Evolutionary conservation across 2,329 filamentous ascomycete genomes (phyloP).

Genomic region (Fusarium proliferatum): DNA sequence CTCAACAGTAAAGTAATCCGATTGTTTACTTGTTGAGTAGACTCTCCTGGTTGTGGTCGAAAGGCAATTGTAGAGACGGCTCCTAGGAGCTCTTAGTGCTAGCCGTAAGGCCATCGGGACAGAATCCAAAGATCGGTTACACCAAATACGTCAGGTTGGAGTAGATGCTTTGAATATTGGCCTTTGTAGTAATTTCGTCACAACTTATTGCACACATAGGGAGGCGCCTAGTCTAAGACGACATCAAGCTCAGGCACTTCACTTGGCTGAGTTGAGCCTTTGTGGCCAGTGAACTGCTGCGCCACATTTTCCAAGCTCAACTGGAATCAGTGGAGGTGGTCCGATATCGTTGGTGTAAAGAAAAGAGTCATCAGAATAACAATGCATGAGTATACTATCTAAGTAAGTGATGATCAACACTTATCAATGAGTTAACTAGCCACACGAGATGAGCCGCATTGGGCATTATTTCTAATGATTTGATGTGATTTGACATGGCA

Average conservation of each 20-base stretch:
- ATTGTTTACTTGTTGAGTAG: slow-evolving; percentile 31
- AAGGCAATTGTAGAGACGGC: slow-evolving; percentile 27
- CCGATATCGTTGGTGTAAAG: slow-evolving; percentile 8
- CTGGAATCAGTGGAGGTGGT: neutral
- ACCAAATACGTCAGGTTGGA: neutral
- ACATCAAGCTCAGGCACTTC: slow-evolving; percentile 8
- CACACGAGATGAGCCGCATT: neutral
- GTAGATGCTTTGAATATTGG: neutral
- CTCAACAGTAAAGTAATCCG: slow-evolving; percentile 38
- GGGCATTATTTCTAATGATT: neutral
- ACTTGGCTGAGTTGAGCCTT: neutral
- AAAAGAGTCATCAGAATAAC: neutral
- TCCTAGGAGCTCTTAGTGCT: slow-evolving; percentile 33
- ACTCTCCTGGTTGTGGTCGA: slow-evolving; percentile 32
- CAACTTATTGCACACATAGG: neutral
- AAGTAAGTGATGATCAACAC: neutral
- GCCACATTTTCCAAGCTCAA: neutral
- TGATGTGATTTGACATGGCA: neutral
- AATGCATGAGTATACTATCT: neutral
- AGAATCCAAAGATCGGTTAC: neutral
- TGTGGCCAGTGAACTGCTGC: neutral
- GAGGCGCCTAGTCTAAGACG: slow-evolving; percentile 11
- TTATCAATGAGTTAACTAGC: neutral
- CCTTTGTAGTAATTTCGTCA: neutral
- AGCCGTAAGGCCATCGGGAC: slow-evolving; percentile 41